A percentile compares a stretch with the other conserved stretches of the same genome.
Conservation (phyloP, 192 early-diverging fungal genomes). For the Ambispora gerdemannii region DNA sequence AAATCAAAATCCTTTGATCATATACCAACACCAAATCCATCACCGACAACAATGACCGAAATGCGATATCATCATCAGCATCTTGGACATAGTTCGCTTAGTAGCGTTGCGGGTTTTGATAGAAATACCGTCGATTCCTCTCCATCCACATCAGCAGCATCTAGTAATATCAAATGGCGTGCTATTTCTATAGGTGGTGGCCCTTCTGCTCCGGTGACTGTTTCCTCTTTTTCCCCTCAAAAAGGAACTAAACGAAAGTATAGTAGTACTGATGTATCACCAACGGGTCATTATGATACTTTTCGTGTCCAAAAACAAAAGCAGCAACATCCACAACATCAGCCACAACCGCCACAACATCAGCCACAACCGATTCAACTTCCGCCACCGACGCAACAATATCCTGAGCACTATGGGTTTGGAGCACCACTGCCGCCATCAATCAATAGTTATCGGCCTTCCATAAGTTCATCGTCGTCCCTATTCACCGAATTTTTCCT, state of each 20-base stretch:
- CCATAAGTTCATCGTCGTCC: background rate
- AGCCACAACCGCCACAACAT: too few relatives aligned
- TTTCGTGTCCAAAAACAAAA: slow-evolving; percentile 4
- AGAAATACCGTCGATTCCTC: background rate
- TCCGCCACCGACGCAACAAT: background rate
- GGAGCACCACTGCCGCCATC: background rate
- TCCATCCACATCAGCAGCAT: background rate
- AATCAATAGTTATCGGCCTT: background rate
- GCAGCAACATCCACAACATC: background rate
- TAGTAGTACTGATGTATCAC: background rate
- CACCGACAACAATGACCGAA: slow-evolving; percentile 8
- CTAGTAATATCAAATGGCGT: slow-evolving; percentile 19
- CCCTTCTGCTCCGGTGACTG: background rate
- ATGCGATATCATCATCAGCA: slow-evolving; percentile 16
- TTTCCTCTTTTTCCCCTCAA: slow-evolving; percentile 10
- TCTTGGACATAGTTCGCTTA: background rate
- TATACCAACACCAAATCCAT: slow-evolving; percentile 27
- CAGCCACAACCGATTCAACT: too few relatives aligned
- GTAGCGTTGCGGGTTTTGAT: background rate
- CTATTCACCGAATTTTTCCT: slow-evolving; percentile 7
- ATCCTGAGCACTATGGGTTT: background rate
- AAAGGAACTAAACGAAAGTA: background rate
- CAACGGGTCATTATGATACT: slow-evolving; percentile 2
- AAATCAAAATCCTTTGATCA: slow-evolving; percentile 6
- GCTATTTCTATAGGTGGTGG: slow-evolving; percentile 23